These are phyloP conservation scores for Penicillium decumbens DNA, from an alignment of 2,329 filamentous ascomycete genomes.

Conservation along the genomic window DNA sequence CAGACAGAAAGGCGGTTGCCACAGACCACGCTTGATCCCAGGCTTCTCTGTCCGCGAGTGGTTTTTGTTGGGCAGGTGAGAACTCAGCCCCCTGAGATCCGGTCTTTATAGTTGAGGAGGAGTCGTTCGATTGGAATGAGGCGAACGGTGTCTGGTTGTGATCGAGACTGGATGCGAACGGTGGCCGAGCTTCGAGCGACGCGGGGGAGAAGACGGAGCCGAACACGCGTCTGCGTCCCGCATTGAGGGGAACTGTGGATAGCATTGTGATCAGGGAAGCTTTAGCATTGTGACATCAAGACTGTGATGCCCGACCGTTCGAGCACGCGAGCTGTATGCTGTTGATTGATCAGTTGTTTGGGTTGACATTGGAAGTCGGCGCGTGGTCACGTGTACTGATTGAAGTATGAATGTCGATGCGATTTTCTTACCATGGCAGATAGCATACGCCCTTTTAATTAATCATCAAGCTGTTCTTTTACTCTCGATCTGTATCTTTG, in stretches of 20 bases:
- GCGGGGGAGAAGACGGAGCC: conserved; percentile 42
- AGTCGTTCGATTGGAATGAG: conserved; percentile 17
- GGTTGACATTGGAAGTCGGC: not conserved
- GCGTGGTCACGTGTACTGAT: conserved; percentile 6
- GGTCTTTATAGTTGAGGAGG: conserved; percentile 16
- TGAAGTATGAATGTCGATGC: not conserved
- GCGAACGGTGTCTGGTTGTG: conserved; percentile 10
- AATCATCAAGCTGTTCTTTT: too few relatives aligned
- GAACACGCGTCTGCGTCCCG: conserved; percentile 40
- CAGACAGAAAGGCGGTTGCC: conserved; percentile 38
- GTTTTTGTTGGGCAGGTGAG: conserved; percentile 7
- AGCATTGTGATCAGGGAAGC: conserved; percentile 21
- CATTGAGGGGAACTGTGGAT: conserved; percentile 23
- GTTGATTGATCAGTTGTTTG: not conserved
- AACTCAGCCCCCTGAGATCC: conserved; percentile 8
- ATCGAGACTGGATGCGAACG: conserved; percentile 26
- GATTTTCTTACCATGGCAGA: too few relatives aligned
- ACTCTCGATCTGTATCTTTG: too few relatives aligned
- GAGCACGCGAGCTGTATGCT: not conserved
- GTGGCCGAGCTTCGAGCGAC: conserved; percentile 31
- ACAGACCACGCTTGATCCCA: conserved; percentile 42
- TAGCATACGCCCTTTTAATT: too few relatives aligned
- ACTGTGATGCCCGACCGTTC: not conserved
- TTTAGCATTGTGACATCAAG: conserved; percentile 13
- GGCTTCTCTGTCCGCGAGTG: conserved; percentile 28